Base-by-base conservation (phyloP, 306 rosid species). In the Trifolium dubium region DNA sequence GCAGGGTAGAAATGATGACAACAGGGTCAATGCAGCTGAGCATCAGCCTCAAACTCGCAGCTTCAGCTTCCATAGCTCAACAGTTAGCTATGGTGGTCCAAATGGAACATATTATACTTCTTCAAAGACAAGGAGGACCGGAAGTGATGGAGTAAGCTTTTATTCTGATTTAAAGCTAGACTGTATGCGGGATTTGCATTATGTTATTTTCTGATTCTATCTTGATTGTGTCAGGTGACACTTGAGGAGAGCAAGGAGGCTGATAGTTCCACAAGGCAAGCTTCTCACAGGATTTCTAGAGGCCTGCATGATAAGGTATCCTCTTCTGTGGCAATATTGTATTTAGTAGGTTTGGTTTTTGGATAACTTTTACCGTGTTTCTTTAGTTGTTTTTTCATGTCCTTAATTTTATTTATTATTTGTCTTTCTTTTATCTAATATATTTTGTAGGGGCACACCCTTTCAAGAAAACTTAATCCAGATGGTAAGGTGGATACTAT, bases 231-330 rank as follows among this genome's bases (percentile, higher is more conserved):
- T 64, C 75, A 94, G 97, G 69, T 91, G 66, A 82, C 89, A 39
- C 74, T 89, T 74, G 98, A 91, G 80, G 97, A 94, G 86, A 74
- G 63, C 72, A 94, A 89, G 82, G 98, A 94, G 78, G 98, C 97
- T 8, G 91, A 89, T 82, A 79, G 87, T 74, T 78, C 89, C 58
- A 85, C 84, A 32, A 49, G 91, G 71, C 75, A 87, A 86, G 97
- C 98, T 32, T 59, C 77, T 11, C 97, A 94, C 79, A 61, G 15
- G 71, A 29, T 94, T 73, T 83, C 91, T 18, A 86, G 88, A 82
- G 97, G 91, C 51, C 79, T 94, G 80, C 90, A 79, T 46, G 72
- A 77, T 60, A 89, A 91, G 97, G 98, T 88, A 85, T 71, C 71
- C 29, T 61, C 49, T 54, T 68, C 14, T 56, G 46, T 37, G 13